phyloP scores from a whole-genome alignment of 164 flowering plant genomes.

The Sedum album region DNA sequence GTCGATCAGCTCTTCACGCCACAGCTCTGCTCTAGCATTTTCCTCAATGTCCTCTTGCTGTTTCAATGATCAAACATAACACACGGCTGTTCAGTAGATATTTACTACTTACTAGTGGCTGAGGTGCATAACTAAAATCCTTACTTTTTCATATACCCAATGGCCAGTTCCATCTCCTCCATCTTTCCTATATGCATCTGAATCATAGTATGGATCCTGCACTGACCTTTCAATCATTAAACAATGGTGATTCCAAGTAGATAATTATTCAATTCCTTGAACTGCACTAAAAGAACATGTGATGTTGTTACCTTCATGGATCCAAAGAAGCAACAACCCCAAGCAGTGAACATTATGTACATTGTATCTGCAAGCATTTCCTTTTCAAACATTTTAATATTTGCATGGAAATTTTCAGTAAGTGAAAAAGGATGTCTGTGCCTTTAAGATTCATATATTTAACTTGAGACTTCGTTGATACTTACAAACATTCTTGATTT shows the following conservation, averaged over 20 bases:
- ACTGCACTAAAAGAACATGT: too few species aligned
- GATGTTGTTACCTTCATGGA: slow-evolving; percentile 45
- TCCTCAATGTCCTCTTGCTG: slow-evolving; percentile 92
- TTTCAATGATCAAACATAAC: background rate
- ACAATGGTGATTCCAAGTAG: background rate
- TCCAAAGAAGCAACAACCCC: slow-evolving; percentile 91
- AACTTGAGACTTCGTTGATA: background rate
- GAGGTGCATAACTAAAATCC: background rate
- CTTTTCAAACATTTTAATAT: too few species aligned
- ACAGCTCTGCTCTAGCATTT: slow-evolving; percentile 55
- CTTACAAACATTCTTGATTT: slow-evolving; percentile 81
- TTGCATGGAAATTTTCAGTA: too few species aligned
- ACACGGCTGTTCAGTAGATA: background rate
- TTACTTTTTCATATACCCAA: slow-evolving; percentile 87
- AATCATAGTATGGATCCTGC: slow-evolving; percentile 83
- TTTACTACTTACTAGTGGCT: too few species aligned
- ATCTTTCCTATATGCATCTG: slow-evolving; percentile 68
- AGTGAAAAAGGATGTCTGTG: too few species aligned
- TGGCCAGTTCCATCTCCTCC: slow-evolving; percentile 95
- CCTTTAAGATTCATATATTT: background rate
- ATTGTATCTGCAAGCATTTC: slow-evolving; percentile 32
- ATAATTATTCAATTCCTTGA: too few species aligned
- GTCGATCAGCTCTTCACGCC: slow-evolving; percentile 81
- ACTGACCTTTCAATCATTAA: background rate
- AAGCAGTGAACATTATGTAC: slow-evolving; percentile 83